A percentile compares a stretch with the other conserved stretches of the same genome.
Conservation (phyloP, 1,284 basidiomycete species). For the Heliocybe sulcata region DNA sequence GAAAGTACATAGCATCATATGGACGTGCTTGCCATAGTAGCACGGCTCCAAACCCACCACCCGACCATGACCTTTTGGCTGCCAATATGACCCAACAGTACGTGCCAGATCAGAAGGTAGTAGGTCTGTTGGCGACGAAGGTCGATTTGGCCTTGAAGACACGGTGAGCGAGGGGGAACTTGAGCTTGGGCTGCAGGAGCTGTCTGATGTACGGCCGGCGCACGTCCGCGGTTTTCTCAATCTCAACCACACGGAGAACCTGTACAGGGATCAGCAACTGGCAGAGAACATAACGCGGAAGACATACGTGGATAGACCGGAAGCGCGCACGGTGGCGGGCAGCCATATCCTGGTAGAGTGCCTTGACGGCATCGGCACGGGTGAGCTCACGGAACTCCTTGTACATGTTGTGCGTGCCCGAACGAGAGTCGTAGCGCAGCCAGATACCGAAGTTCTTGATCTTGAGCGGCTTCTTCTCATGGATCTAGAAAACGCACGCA, state of each 20-base stretch:
- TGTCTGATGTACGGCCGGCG: conserved; percentile 98
- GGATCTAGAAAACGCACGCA: conserved; percentile 54
- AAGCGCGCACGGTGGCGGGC: conserved; percentile 98
- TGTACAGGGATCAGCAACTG: conserved; percentile 21
- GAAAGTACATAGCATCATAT: background rate
- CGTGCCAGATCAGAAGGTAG: conserved; percentile 47
- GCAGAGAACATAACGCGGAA: background rate
- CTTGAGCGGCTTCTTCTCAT: conserved; percentile 95
- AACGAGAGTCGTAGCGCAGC: conserved; percentile 98
- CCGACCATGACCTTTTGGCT: background rate
- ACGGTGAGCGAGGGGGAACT: conserved; percentile 98
- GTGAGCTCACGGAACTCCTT: conserved; percentile 97
- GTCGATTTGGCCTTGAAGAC: conserved; percentile 64
- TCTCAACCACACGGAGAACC: conserved; percentile 92
- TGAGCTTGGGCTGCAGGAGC: conserved; percentile 84
- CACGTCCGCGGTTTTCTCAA: conserved; percentile 89
- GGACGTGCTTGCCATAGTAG: background rate
- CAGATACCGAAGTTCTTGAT: conserved; percentile 99
- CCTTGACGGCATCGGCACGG: conserved; percentile 93
- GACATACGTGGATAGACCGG: conserved; percentile 90
- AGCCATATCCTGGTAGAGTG: conserved; percentile 99
- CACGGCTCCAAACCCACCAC: too few species aligned
- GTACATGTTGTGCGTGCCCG: conserved; percentile 97
- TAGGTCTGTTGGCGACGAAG: conserved; percentile 67
- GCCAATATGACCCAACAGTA: background rate